Evolutionary conservation across 2,329 filamentous ascomycete species (phyloP).

Genomic region (Neofusicoccum cordaticola): DNA sequence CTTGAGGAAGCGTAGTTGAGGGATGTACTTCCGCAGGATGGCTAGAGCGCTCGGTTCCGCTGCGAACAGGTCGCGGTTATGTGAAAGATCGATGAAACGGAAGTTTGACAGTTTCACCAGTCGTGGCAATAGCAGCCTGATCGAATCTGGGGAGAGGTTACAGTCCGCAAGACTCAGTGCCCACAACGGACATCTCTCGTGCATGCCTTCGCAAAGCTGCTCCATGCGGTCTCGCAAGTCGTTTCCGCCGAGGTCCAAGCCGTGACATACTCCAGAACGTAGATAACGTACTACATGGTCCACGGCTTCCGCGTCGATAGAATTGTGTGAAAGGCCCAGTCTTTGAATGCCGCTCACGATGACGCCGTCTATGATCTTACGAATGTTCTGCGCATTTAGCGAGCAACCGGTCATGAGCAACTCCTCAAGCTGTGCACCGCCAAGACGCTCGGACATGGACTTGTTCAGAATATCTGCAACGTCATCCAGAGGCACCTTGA

Average conservation of each 20-base stretch:
- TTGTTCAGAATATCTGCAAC: constrained; percentile 67
- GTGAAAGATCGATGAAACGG: constrained; percentile 87
- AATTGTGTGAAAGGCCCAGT: constrained; percentile 79
- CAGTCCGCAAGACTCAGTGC: constrained; percentile 85
- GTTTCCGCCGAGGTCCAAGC: constrained; percentile 86
- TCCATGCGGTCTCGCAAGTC: constrained; percentile 54
- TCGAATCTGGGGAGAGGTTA: constrained; percentile 68
- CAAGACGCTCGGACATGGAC: constrained; percentile 73
- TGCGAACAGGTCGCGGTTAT: constrained; percentile 79
- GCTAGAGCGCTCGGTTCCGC: constrained; percentile 69
- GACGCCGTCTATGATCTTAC: constrained; percentile 77
- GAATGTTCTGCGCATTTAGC: constrained; percentile 67
- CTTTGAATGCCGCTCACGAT: constrained; percentile 73
- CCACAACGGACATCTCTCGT: constrained; percentile 60
- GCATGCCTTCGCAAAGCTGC: constrained; percentile 51
- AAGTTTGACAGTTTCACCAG: constrained; percentile 69
- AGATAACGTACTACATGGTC: constrained; percentile 75
- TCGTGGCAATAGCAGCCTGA: constrained; percentile 73
- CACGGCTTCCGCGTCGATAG: constrained; percentile 70
- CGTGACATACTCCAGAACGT: constrained; percentile 74
- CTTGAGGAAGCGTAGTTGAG: constrained; percentile 73
- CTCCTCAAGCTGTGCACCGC: constrained; percentile 73
- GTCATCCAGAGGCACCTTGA: constrained; percentile 37
- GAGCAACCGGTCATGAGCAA: constrained; percentile 79
- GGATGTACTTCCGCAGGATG: constrained; percentile 77